These are phyloP conservation scores for Sonneratia caseolaris DNA, from an alignment of 345 rosid genomes.

Conservation along the genomic window DNA sequence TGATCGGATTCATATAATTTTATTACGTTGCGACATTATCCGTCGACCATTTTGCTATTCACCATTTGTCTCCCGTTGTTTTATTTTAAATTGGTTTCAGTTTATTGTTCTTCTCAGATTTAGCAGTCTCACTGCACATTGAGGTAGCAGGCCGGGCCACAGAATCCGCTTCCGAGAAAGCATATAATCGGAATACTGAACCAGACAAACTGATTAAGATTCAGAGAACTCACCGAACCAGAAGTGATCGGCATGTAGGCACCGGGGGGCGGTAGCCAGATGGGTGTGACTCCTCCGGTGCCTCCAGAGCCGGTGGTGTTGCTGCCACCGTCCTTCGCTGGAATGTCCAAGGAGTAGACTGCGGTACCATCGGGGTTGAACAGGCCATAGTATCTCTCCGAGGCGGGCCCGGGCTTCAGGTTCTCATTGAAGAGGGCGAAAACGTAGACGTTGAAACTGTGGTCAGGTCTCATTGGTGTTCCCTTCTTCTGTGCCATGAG, in stretches of 20 bases:
- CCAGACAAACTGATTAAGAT: too few species aligned
- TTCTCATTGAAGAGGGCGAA: constrained; percentile 48
- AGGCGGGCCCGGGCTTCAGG: constrained; percentile 39
- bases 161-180: too few species aligned
- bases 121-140: too few species aligned
- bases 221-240: constrained; percentile 15
- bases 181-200: too few species aligned
- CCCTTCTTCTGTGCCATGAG: constrained; percentile 27
- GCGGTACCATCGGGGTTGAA: constrained; percentile 44
- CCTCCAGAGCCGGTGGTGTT: constrained; percentile 5
- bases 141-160: too few species aligned
- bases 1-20: too few species aligned
- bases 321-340: background rate
- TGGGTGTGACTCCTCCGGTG: constrained; percentile 1
- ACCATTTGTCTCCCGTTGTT: too few species aligned
- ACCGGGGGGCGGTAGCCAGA: constrained; percentile 7
- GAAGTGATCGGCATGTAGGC: constrained; percentile 14
- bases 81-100: too few species aligned
- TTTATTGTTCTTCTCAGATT: too few species aligned
- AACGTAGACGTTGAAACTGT: constrained; percentile 23
- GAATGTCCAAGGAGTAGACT: constrained; percentile 15
- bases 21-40: too few species aligned
- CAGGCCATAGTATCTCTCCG: constrained; percentile 42
- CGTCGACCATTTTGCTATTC: too few species aligned
- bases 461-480: constrained; percentile 36